These are phyloP conservation scores for Crithidia mellificae DNA, from an alignment of 208 protist genomes.

Conservation along the genomic window DNA sequence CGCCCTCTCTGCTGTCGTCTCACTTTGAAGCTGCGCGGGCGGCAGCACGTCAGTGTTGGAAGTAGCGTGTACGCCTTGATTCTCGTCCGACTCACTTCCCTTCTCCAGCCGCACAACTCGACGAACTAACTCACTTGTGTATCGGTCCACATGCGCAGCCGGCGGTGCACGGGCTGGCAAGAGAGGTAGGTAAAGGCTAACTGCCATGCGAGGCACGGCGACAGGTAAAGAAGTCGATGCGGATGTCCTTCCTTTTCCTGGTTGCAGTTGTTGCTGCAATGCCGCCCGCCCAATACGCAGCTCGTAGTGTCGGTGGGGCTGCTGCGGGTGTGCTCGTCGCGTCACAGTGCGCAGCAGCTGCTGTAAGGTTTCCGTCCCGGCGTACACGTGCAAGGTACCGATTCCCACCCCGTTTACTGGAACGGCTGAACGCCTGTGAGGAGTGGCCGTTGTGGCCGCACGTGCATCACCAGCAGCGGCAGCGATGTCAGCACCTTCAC, in stretches of 20 bases:
- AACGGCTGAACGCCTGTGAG: background rate
- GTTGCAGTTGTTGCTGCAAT: background rate
- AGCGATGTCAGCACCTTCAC: background rate
- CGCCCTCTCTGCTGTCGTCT: too few relatives aligned
- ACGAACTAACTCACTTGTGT: conserved; percentile 54
- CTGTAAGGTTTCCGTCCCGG: conserved; percentile 19
- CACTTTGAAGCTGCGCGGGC: too few relatives aligned
- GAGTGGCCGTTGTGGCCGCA: conserved; percentile 4
- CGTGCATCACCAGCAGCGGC: conserved; percentile 1
- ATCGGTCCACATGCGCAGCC: conserved; percentile 45
- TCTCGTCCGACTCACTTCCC: too few relatives aligned
- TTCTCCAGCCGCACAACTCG: conserved; percentile 36
- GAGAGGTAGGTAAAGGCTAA: conserved; percentile 67
- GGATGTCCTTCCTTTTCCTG: background rate
- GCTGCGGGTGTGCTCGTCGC: conserved; percentile 52
- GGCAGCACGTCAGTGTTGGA: too few relatives aligned
- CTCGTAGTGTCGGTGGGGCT: conserved; percentile 37
- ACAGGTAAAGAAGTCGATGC: too few relatives aligned
- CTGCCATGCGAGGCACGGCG: conserved; percentile 61
- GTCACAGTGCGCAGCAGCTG: conserved; percentile 44
- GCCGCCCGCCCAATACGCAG: conserved; percentile 44
- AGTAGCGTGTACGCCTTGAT: too few relatives aligned
- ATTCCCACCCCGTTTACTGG: background rate
- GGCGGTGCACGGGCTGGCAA: conserved; percentile 30
- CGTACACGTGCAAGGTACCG: conserved; percentile 20